These are phyloP conservation scores for Pogostemon cablin DNA, from an alignment of 257 asterid species.

Conservation along the genomic window DNA sequence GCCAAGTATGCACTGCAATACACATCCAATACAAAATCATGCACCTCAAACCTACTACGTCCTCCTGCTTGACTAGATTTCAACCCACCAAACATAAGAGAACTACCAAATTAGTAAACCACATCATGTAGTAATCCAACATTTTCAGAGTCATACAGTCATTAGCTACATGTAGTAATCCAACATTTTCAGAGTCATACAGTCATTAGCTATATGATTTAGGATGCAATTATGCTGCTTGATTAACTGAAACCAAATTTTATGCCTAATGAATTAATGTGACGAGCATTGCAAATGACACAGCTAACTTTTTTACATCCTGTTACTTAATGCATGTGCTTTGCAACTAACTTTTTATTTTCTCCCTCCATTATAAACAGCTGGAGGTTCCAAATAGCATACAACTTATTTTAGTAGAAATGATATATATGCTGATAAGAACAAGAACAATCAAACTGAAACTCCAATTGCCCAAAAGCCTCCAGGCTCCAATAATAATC, in stretches of 20 bases:
- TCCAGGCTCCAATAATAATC: too few species aligned
- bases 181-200: background rate
- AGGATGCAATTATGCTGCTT: background rate
- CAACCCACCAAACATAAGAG: slow-evolving; percentile 13
- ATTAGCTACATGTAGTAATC: background rate
- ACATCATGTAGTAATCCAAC: background rate
- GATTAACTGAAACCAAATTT: background rate
- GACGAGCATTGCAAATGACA: background rate
- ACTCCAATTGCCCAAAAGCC: too few species aligned
- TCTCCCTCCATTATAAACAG: background rate
- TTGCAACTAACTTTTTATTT: background rate
- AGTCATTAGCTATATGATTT: background rate
- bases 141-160: background rate
- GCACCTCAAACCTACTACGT: background rate
- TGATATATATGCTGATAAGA: background rate
- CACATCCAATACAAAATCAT: background rate
- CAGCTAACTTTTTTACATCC: background rate
- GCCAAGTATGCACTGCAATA: slow-evolving; percentile 1
- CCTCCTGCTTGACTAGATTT: slow-evolving; percentile 12
- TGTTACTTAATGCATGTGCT: background rate
- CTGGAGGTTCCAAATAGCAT: background rate
- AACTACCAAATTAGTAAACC: background rate
- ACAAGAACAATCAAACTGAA: too few species aligned
- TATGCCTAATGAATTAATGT: background rate
- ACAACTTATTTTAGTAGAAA: background rate